Base-by-base conservation (phyloP, 2,329 filamentous ascomycete species). In the Colletotrichum truncatum region DNA sequence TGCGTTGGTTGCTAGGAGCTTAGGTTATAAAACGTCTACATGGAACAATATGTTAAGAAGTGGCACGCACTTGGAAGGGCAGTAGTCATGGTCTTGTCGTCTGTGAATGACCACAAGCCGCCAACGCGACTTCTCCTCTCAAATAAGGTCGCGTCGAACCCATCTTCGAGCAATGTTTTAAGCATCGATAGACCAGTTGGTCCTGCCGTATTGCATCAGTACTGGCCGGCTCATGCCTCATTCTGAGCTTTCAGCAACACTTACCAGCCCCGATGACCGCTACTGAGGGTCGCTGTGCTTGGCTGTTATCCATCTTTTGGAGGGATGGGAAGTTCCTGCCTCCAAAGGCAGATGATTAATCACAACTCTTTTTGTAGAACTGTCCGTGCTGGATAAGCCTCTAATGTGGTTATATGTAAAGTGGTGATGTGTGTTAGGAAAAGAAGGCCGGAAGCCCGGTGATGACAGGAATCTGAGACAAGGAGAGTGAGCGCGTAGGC, bases 101-200 rank as follows among this genome's bases (percentile, higher is more conserved):
- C 72, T 2, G 77, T 76, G 62, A 78, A 80, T 3, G 77, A 76
- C 81, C 80, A 83, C 3, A 83, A 71, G 0, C 80, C 80, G n/a
- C 80, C 80, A 14, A 81, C 77, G 39, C 75, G 73, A 10, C 68
- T 67, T n/a, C 78, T 70, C 18, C 76, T 72, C 70, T 83, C 80
- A 54, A 75, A 81, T 1, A 73, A 70, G 1, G 76, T 79, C 4
- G 76, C 79, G n/a, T 75, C 70, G 66, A 82, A 82, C 2, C 80
- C 81, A 71, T 80, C 80, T 59, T 82, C 80, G 10, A 74, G 73
- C 9, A 83, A 70, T 3, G 75, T 78, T 69, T 83, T 82, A 34
- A 78, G 67, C 66, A 73, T 72, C 9, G 74, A 74, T 18, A 77
- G 62, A 4, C 74, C 74, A 1, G 72, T 69, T 1, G 74, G 67